Evolutionary conservation across 2,329 filamentous ascomycete species (phyloP), one percentile per base, ranked within the genome.

Genomic region (Microdochium trichocladiopsis): DNA sequence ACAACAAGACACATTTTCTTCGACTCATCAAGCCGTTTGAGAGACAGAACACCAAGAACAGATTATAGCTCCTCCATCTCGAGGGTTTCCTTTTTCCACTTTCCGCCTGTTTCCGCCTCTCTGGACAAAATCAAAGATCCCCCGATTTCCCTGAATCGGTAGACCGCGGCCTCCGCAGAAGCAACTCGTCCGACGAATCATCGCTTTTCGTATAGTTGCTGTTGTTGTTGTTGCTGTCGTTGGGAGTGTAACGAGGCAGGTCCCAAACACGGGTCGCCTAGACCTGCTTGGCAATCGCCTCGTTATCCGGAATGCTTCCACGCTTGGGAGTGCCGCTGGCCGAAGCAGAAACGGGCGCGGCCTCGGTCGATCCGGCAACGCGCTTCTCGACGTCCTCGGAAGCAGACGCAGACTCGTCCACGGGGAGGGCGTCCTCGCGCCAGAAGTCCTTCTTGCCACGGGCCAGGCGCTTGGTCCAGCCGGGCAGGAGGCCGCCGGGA

Each of bases 381-480:
- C 41, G 16, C 47, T 56, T 53, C 41, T 59, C 54, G 12, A 53
- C 47, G 21, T 59, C 57, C 5, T 16, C 21, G 41, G 41, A 45
- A 3, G 41, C 41, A 12, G 58, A 58, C 12, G 51, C 51, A 18
- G 61, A 58, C 51, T 61, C 59, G 21, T 51, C 55, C 9, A 58
- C 50, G 25, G 55, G 56, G 28, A 57, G 48, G 24, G 67, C 59
- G 23, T 73, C 66, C 8, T 69, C 66, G 36, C 75, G 74, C 87
- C 88, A 91, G 65, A 92, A 92, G 59, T 87, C 79, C 70, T 78
- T 86, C 74, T 90, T 87, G 25, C 89, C 89, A 36, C 71, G 71
- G 0, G 69, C 64, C 4, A 86, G 71, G 25, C 90, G 79, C 53
- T 76, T 72, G 50, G 90, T 63, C 90, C 90, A 95, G 0, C 81